Conservation (phyloP, 2,329 filamentous ascomycete genomes). For the Aureobasidium mangrovei region DNA sequence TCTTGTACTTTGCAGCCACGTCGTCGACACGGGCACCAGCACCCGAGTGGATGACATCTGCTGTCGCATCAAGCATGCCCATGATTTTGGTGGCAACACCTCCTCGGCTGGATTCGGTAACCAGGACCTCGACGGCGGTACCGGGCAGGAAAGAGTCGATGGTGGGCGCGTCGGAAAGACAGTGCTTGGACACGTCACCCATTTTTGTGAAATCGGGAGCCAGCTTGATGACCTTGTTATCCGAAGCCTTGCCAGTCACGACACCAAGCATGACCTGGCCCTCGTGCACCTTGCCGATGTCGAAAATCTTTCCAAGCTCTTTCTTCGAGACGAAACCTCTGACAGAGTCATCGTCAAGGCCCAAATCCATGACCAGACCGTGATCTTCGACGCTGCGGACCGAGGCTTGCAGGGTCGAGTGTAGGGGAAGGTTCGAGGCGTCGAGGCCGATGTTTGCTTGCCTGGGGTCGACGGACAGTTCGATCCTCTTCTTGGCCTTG, state of each 20-base stretch:
- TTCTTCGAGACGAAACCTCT: slow-evolving; percentile 80
- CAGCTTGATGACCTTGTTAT: slow-evolving; percentile 78
- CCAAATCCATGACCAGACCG: slow-evolving; percentile 86
- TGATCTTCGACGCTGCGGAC: slow-evolving; percentile 92
- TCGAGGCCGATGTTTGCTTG: slow-evolving; percentile 69
- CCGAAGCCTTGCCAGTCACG: slow-evolving; percentile 63
- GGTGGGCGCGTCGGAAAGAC: slow-evolving; percentile 67
- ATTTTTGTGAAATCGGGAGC: slow-evolving; percentile 59
- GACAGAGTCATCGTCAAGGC: slow-evolving; percentile 57
- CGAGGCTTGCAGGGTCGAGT: slow-evolving; percentile 76
- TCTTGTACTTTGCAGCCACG: slow-evolving; percentile 68
- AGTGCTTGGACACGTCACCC: slow-evolving; percentile 57
- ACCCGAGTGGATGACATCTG: slow-evolving; percentile 83
- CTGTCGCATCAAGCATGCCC: slow-evolving; percentile 82
- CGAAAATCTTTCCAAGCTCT: slow-evolving; percentile 57
- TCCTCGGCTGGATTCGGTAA: slow-evolving; percentile 63
- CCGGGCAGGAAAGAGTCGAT: slow-evolving; percentile 88
- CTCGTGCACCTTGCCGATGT: slow-evolving; percentile 63
- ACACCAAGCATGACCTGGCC: slow-evolving; percentile 80
- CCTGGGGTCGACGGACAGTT: slow-evolving; percentile 73
- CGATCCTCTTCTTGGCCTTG: slow-evolving; percentile 71
- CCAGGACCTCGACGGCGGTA: slow-evolving; percentile 75
- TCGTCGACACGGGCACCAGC: slow-evolving; percentile 56
- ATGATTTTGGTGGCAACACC: slow-evolving; percentile 88
- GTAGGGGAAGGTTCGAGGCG: slow-evolving; percentile 62